These are phyloP conservation scores for Cyberlindnera mycetangii DNA, from an alignment of 805 yeast genomes.

Conservation along the genomic window DNA sequence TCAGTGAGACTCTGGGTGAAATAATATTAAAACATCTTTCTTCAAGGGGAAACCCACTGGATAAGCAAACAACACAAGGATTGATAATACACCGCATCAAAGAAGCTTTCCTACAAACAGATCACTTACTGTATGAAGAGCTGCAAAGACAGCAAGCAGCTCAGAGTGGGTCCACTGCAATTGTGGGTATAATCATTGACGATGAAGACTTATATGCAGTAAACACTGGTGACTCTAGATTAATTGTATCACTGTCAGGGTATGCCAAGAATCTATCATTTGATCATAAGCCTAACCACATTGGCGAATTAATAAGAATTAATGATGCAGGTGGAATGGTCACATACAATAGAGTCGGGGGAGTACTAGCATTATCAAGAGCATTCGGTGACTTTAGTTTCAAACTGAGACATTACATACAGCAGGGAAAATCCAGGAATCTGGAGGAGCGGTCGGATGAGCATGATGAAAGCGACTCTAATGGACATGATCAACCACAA, in stretches of 20 bases:
- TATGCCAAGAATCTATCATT: slow-evolving; percentile 57
- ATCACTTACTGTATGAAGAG: slow-evolving; percentile 39
- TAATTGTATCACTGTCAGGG: slow-evolving; percentile 51
- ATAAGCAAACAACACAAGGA: slow-evolving; percentile 32
- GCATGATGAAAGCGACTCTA: too few relatives aligned
- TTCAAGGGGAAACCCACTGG: slow-evolving; percentile 3
- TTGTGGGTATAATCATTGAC: slow-evolving; percentile 43
- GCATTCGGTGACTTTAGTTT: slow-evolving; percentile 80
- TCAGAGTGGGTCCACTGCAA: slow-evolving; percentile 52
- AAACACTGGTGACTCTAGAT: slow-evolving; percentile 76
- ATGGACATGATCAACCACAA: too few relatives aligned
- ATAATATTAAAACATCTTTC: slow-evolving; percentile 12
- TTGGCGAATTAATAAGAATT: slow-evolving; percentile 89
- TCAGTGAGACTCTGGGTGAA: slow-evolving; percentile 37
- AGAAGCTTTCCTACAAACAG: slow-evolving; percentile 44
- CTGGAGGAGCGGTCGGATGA: neutral
- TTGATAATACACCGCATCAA: slow-evolving; percentile 36
- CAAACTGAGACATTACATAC: slow-evolving; percentile 32
- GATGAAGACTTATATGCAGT: slow-evolving; percentile 50
- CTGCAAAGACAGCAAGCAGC: slow-evolving; percentile 10
- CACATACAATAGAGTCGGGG: slow-evolving; percentile 91
- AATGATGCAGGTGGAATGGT: slow-evolving; percentile 94
- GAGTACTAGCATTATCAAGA: slow-evolving; percentile 87
- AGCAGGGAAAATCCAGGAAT: slow-evolving; percentile 32
- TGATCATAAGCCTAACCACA: slow-evolving; percentile 93